phyloP scores from a whole-genome alignment of 176 grass and related monocot genomes.

The Zizania latifolia region DNA sequence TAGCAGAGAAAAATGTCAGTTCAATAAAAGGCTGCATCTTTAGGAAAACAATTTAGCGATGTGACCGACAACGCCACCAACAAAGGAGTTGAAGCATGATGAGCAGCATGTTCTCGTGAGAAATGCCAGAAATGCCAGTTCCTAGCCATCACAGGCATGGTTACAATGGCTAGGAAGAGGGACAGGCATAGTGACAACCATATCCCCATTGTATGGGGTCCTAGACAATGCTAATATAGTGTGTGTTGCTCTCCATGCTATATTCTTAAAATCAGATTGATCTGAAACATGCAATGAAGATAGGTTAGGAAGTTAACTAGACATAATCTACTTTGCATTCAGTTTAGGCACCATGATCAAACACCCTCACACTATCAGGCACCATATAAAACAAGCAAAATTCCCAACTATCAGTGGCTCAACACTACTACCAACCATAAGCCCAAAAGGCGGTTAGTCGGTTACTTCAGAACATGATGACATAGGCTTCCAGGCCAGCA shows the following conservation, averaged over 20 bases:
- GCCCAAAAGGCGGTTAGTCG: neutral
- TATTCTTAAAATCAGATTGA: constrained; percentile 39
- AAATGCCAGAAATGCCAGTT: constrained; percentile 32
- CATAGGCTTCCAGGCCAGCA: neutral
- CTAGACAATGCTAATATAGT: constrained; percentile 57
- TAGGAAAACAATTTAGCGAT: constrained; percentile 17
- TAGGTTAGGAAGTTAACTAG: constrained; percentile 24
- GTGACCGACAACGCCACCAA: constrained; percentile 33
- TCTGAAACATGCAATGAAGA: constrained; percentile 29
- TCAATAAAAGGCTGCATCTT: neutral
- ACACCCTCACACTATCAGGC: constrained; percentile 6
- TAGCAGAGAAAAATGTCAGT: constrained; percentile 19
- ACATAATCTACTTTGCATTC: constrained; percentile 7
- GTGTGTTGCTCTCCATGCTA: constrained; percentile 52
- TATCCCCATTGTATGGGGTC: constrained; percentile 40
- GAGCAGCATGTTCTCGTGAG: constrained; percentile 46
- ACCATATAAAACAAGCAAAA: neutral
- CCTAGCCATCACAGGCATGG: constrained; percentile 30
- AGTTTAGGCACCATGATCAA: constrained; percentile 26
- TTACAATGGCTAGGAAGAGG: constrained; percentile 28
- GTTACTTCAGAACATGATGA: neutral
- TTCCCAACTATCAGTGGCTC: neutral
- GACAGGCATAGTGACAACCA: constrained; percentile 29
- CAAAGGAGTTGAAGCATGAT: constrained; percentile 57
- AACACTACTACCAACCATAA: neutral